Conservation (phyloP, 2,329 filamentous ascomycete species). For the Hirsutella thompsonii region DNA sequence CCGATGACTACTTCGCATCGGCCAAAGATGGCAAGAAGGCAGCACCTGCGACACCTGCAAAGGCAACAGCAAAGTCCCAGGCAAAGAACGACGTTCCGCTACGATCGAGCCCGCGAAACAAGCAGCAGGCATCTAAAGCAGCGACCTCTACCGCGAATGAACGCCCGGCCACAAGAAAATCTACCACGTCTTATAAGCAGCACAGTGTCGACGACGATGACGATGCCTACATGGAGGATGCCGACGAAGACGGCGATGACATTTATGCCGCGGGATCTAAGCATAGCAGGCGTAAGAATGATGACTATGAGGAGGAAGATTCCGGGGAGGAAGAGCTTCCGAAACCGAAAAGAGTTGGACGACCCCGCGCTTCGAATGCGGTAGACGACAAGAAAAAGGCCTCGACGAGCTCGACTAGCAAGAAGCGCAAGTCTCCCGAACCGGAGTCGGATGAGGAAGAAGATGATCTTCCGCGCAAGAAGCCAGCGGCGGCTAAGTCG, state of each 20-base stretch:
- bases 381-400: slow-evolving; percentile 15
- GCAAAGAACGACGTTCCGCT: slow-evolving; percentile 29
- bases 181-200: slow-evolving; percentile 26
- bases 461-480: slow-evolving; percentile 43
- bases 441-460: slow-evolving; percentile 43
- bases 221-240: slow-evolving; percentile 52
- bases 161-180: slow-evolving; percentile 25
- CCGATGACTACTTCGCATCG: slow-evolving; percentile 45
- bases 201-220: slow-evolving; percentile 35
- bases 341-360: slow-evolving; percentile 42
- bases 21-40: slow-evolving; percentile 24
- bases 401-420: slow-evolving; percentile 20
- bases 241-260: slow-evolving; percentile 61
- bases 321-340: slow-evolving; percentile 58
- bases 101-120: slow-evolving; percentile 40
- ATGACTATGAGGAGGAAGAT: slow-evolving; percentile 62
- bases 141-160: slow-evolving; percentile 16
- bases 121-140: slow-evolving; percentile 21
- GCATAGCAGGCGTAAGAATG: slow-evolving; percentile 53
- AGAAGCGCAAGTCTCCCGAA: slow-evolving; percentile 46
- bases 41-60: slow-evolving; percentile 24
- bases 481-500: slow-evolving; percentile 41
- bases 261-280: slow-evolving; percentile 68
- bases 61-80: slow-evolving; percentile 23
- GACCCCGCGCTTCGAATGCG: slow-evolving; percentile 9